Evolutionary conservation across 164 flowering plant species (phyloP), one percentile per base, ranked within the genome.

Genomic region (Umbilicus rupestris): DNA sequence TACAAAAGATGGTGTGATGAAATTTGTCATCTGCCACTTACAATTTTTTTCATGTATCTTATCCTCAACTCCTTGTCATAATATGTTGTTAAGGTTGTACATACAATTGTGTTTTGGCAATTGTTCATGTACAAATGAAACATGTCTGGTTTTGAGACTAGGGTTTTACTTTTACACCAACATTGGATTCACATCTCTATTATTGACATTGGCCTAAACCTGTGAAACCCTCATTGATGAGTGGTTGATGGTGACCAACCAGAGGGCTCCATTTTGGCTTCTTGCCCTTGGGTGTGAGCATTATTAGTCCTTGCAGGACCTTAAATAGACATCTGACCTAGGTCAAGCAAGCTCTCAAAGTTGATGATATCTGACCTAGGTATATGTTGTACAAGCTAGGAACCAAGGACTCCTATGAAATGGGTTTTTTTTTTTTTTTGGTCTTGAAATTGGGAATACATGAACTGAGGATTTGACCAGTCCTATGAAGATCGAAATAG

Each of bases 231-330:
- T 55, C 33, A 55, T 55, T 55, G 60, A 55, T 55, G 60, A 55
- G 33, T 47, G 19, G 52, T 26, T 52, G 60, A 55, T 55, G 28
- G 58, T 26, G 58, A 55, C 60, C 60, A 55, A 55, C 60, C 33
- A 28, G 1, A 9, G 15, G 30, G 60, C 60, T 55, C 60, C 60
- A 55, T 55, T 55, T 55, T 55, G 60, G 60, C 33, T 28, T 26
- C 31, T 2, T 28, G 12, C 60, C 28, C 33, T 33, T 28, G 19
- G 33, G 19, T 55, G 60, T 55, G 33, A 28, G 33, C 60, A 55
- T 55, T 55, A 28, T 55, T 55, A 28, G 7, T 26, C 60, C 19
- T 14, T 28, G 60, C 9, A 50, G 57, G 28, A 50, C 29, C 26
- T 20, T 50, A 50, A 50, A 50, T 50, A 24, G 29, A 50, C 57